These are phyloP conservation scores for Ceratobasidium sp. DNA, from an alignment of 1,284 basidiomycete species.

Conservation along the genomic window DNA sequence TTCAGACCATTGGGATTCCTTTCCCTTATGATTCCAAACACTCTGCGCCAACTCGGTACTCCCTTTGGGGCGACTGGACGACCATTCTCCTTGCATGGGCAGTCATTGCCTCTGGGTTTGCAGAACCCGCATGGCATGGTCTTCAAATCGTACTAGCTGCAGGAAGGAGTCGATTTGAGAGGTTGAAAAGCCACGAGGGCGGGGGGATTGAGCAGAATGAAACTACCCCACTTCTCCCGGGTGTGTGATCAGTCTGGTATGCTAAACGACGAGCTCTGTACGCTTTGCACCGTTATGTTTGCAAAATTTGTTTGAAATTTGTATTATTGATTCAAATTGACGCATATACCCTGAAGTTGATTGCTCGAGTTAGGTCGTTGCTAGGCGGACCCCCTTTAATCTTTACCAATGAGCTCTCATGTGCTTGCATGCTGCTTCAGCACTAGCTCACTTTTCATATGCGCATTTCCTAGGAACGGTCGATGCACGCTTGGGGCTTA, in stretches of 20 bases:
- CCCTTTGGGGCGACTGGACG: slow-evolving; percentile 32
- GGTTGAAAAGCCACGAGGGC: background rate
- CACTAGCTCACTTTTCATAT: slow-evolving; percentile 94
- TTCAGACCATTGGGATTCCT: slow-evolving; percentile 67
- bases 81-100: slow-evolving; percentile 38
- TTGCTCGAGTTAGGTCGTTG: slow-evolving; percentile 70
- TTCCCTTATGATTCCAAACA: slow-evolving; percentile 65
- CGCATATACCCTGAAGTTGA: slow-evolving; percentile 37
- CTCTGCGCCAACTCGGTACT: slow-evolving; percentile 44
- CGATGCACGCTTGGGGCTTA: too few species aligned
- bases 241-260: background rate
- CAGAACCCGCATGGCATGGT: background rate
- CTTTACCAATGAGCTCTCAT: slow-evolving; percentile 91
- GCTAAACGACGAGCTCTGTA: background rate
- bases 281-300: background rate
- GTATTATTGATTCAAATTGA: background rate
- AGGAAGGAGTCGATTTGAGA: background rate
- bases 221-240: background rate
- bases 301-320: background rate
- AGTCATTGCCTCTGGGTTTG: slow-evolving; percentile 7
- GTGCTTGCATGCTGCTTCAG: slow-evolving; percentile 90
- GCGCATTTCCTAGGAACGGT: slow-evolving; percentile 70
- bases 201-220: background rate
- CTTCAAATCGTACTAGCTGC: background rate
- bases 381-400: slow-evolving; percentile 85